phyloP scores from a whole-genome alignment of 2,329 filamentous ascomycete genomes.

The Raffaelea arxii region DNA sequence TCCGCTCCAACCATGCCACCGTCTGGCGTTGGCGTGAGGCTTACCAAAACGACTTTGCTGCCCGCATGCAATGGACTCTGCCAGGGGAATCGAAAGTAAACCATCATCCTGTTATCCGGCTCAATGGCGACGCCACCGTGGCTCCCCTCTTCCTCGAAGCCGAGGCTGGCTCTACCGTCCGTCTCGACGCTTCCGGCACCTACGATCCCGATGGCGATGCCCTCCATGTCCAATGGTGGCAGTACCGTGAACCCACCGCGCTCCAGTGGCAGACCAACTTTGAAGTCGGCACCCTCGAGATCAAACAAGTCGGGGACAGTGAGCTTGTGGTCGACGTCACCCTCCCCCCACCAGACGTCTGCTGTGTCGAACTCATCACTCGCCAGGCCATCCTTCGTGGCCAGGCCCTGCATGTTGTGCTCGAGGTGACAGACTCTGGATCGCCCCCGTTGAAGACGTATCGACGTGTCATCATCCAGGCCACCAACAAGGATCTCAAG shows the following conservation, averaged over 20 bases:
- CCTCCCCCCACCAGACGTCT: slow-evolving; percentile 29
- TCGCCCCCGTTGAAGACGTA: slow-evolving; percentile 35
- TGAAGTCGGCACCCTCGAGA: slow-evolving; percentile 28
- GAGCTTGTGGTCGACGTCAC: slow-evolving; percentile 24
- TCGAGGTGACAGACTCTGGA: slow-evolving; percentile 36
- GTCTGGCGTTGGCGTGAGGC: slow-evolving; percentile 32
- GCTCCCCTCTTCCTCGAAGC: slow-evolving; percentile 28
- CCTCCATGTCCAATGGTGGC: slow-evolving; percentile 38
- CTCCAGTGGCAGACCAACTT: slow-evolving; percentile 30
- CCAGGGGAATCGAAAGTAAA: slow-evolving; percentile 23
- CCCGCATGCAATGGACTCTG: slow-evolving; percentile 29
- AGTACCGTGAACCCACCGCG: slow-evolving; percentile 29
- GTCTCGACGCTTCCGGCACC: slow-evolving; percentile 32
- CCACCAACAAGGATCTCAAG: slow-evolving; percentile 19
- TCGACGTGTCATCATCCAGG: slow-evolving; percentile 29
- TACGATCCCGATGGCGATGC: slow-evolving; percentile 35
- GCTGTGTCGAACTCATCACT: slow-evolving; percentile 24
- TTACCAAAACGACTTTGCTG: slow-evolving; percentile 32
- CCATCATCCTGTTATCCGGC: slow-evolving; percentile 34
- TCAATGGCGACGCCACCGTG: slow-evolving; percentile 29
- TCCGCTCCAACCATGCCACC: slow-evolving; percentile 22
- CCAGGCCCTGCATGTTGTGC: slow-evolving; percentile 36
- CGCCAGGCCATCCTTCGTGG: slow-evolving; percentile 26
- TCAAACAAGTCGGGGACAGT: slow-evolving; percentile 17
- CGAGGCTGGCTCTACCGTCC: slow-evolving; percentile 27